Evolutionary conservation across 257 asterid genomes (phyloP).

Genomic region (Rhazya stricta): DNA sequence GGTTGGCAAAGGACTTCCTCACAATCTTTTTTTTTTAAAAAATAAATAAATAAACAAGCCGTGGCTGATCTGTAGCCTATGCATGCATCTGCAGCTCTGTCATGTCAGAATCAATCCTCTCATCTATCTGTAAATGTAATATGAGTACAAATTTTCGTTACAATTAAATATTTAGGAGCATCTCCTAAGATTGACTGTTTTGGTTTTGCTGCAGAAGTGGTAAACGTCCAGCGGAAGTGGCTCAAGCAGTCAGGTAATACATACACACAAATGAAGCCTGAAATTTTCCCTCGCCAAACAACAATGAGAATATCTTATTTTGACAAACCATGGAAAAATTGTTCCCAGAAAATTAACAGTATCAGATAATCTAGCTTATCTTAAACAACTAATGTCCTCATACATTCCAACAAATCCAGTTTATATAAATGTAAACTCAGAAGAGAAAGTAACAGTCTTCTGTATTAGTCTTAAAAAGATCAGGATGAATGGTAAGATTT

Average conservation of each 20-base stretch:
- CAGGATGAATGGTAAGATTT: background rate
- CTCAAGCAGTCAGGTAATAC: background rate
- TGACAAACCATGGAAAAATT: background rate
- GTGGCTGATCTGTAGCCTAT: too few relatives aligned
- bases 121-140: background rate
- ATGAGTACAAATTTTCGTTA: background rate
- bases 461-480: background rate
- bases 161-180: background rate
- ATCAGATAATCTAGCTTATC: background rate
- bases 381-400: background rate
- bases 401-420: background rate
- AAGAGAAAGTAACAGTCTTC: background rate
- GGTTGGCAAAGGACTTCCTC: too few relatives aligned
- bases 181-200: background rate
- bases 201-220: background rate
- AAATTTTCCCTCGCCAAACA: background rate
- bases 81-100: background rate
- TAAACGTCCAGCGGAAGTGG: background rate
- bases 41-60: too few relatives aligned
- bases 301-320: too few relatives aligned
- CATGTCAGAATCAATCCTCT: background rate
- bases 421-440: background rate
- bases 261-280: background rate
- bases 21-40: too few relatives aligned
- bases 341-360: background rate